These are phyloP conservation scores for Phoenix roebelenii DNA, from an alignment of 176 grass and related monocot species.

Conservation along the genomic window DNA sequence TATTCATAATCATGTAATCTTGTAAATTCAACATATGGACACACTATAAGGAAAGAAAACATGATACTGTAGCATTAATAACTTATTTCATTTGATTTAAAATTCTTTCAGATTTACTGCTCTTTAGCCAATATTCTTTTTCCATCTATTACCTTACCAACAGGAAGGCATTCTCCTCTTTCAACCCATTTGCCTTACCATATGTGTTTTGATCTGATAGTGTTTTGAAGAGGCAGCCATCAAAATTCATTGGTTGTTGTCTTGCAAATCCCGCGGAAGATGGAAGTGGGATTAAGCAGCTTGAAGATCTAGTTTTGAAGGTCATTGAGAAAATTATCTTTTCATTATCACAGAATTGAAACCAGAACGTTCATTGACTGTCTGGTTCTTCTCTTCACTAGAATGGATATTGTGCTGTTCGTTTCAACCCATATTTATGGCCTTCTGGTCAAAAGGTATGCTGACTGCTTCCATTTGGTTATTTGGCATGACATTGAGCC, in stretches of 20 bases:
- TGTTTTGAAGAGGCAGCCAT: conserved; percentile 74
- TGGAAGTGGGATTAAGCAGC: conserved; percentile 60
- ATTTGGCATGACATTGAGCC: too few species aligned
- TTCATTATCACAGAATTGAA: neutral
- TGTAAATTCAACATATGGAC: too few species aligned
- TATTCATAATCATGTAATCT: too few species aligned
- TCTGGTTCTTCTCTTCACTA: conserved; percentile 25
- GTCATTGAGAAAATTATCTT: conserved; percentile 14
- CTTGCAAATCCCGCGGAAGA: conserved; percentile 87
- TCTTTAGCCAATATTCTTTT: too few species aligned
- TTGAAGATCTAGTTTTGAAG: conserved; percentile 64
- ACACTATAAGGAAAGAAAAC: too few species aligned
- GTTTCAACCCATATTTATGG: conserved; percentile 90
- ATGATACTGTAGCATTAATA: too few species aligned
- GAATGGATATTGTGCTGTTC: conserved; percentile 68
- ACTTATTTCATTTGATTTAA: too few species aligned
- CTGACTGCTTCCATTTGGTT: neutral
- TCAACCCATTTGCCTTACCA: too few species aligned
- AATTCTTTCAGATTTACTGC: too few species aligned
- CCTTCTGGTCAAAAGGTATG: conserved; percentile 82
- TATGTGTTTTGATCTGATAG: conserved; percentile 19
- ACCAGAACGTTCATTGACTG: neutral
- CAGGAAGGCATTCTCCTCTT: too few species aligned
- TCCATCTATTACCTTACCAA: too few species aligned
- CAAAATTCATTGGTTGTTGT: conserved; percentile 79